phyloP scores from a whole-genome alignment of 176 grass and related monocot genomes.

The bread wheat (Triticum aestivum) region DNA sequence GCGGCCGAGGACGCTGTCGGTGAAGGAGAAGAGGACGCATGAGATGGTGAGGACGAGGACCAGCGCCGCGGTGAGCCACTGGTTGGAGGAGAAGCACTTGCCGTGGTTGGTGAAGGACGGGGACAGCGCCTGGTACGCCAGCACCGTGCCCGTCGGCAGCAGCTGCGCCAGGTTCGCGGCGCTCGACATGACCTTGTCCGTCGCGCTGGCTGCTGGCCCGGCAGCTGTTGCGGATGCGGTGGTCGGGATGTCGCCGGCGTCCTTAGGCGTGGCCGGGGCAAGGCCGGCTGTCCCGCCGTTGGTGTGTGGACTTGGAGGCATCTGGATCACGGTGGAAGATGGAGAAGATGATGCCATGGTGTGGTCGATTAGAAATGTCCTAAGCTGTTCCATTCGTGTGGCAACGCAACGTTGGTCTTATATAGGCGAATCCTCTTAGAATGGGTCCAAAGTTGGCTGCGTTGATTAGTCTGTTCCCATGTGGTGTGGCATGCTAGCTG shows the following conservation, averaged over 20 bases:
- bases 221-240: neutral
- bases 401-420: too few species aligned
- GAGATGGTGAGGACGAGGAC: neutral
- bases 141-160: neutral
- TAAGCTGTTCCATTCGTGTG: too few species aligned
- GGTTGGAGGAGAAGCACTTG: neutral
- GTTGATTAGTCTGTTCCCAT: too few species aligned
- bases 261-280: neutral
- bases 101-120: conserved; percentile 11
- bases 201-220: neutral
- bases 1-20: neutral
- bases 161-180: neutral
- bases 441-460: too few species aligned
- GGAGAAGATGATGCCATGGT: neutral
- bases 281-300: neutral
- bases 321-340: neutral
- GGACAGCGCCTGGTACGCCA: neutral
- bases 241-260: neutral
- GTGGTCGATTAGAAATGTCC: neutral
- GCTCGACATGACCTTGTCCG: neutral
- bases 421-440: too few species aligned
- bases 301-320: neutral
- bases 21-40: neutral
- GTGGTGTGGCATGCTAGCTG: too few species aligned
- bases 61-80: neutral